phyloP scores from a whole-genome alignment of 148 eudicot genomes.

The Amaranthus cruentus region DNA sequence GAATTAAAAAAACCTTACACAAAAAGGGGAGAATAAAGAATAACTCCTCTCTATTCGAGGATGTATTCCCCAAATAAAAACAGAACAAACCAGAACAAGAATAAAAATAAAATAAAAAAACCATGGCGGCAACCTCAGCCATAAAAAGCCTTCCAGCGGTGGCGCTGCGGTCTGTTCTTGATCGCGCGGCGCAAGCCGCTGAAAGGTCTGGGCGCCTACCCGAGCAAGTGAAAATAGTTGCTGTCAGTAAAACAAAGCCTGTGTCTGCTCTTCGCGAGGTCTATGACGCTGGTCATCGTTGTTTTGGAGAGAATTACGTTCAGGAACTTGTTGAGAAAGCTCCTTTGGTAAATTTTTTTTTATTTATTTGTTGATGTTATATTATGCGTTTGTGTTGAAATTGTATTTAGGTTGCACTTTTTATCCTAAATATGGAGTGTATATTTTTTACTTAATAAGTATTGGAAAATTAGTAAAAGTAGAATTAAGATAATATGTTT shows the following conservation, averaged over 20 bases:
- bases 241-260: conserved; percentile 93
- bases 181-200: conserved; percentile 61
- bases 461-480: not conserved
- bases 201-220: conserved; percentile 62
- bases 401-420: not conserved
- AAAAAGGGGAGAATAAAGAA: too few species aligned
- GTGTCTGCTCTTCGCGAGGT: conserved; percentile 70
- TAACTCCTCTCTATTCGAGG: too few species aligned
- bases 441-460: not conserved
- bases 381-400: not conserved
- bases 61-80: too few species aligned
- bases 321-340: conserved; percentile 90
- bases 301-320: conserved; percentile 89
- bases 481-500: not conserved
- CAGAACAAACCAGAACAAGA: too few species aligned
- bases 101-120: not conserved
- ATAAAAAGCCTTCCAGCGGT: conserved; percentile 62
- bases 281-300: conserved; percentile 87
- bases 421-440: too few species aligned
- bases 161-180: conserved; percentile 81
- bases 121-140: conserved; percentile 40
- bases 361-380: not conserved
- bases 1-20: too few species aligned
- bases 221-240: conserved; percentile 63
- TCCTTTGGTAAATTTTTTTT: conserved; percentile 51